phyloP scores from a whole-genome alignment of 768 basidiomycete species.

The Termitomyces sp. region DNA sequence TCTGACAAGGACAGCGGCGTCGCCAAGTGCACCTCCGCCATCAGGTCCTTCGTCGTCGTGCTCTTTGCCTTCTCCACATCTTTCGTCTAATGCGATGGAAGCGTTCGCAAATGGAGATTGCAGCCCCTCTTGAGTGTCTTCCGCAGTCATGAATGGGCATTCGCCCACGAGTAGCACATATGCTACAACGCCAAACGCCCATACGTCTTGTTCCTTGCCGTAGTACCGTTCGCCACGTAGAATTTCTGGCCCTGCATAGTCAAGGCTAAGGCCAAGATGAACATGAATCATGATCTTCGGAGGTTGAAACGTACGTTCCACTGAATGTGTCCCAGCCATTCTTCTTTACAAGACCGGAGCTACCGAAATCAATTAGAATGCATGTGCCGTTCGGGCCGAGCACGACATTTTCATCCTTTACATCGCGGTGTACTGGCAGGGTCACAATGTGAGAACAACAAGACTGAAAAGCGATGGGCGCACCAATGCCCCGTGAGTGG shows the following conservation, averaged over 20 bases:
- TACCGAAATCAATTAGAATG: constrained; percentile 96
- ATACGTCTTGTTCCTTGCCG: constrained; percentile 96
- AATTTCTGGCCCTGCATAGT: constrained; percentile 97
- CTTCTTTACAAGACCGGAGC: constrained; percentile 80
- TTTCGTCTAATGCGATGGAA: constrained; percentile 71
- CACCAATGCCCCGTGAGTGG: constrained; percentile 88
- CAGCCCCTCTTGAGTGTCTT: constrained; percentile 85
- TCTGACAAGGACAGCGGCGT: constrained; percentile 79
- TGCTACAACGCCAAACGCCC: constrained; percentile 96
- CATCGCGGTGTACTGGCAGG: constrained; percentile 81
- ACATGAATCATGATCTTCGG: constrained; percentile 1
- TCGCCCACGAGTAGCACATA: constrained; percentile 92
- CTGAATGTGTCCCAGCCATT: constrained; percentile 89
- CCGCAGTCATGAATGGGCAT: constrained; percentile 87
- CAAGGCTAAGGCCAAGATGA: constrained; percentile 45
- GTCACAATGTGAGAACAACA: constrained; percentile 6
- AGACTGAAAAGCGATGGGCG: constrained; percentile 15
- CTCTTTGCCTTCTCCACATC: constrained; percentile 71
- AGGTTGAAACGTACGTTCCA: constrained; percentile 65
- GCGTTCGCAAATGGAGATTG: constrained; percentile 70
- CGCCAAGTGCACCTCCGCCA: constrained; percentile 78
- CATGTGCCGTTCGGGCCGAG: constrained; percentile 76
- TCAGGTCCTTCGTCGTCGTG: constrained; percentile 72
- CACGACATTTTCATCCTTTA: constrained; percentile 97
- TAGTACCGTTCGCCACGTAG: constrained; percentile 90